These are phyloP conservation scores for Oryza nivara DNA, from an alignment of 176 grass and related monocot species.

Conservation along the genomic window DNA sequence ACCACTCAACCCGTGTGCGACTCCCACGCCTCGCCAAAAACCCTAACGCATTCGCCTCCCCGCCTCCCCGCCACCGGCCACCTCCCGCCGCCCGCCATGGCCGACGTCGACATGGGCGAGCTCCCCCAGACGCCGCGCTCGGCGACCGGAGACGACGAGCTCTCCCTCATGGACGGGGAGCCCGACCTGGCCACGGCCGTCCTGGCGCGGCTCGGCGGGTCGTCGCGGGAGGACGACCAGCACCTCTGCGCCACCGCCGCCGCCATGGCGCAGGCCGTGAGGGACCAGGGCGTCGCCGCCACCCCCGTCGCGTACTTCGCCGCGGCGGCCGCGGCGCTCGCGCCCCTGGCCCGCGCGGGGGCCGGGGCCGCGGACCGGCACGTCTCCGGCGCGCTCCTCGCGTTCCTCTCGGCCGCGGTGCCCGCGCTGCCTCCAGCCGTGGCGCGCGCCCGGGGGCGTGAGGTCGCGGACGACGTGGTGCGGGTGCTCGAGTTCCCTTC, in stretches of 20 bases:
- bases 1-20: not conserved
- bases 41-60: conserved; percentile 40
- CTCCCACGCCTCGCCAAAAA: conserved; percentile 20
- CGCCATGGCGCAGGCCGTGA: conserved; percentile 74
- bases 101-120: conserved; percentile 54
- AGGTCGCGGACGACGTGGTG: conserved; percentile 60
- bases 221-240: conserved; percentile 65
- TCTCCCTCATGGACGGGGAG: conserved; percentile 42
- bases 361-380: conserved; percentile 48
- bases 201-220: conserved; percentile 57
- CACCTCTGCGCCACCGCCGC: conserved; percentile 81
- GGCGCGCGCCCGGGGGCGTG: conserved; percentile 43
- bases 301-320: conserved; percentile 77
- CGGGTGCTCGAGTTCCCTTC: conserved; percentile 72
- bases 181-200: conserved; percentile 62
- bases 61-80: not conserved
- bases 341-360: conserved; percentile 54
- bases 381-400: conserved; percentile 59
- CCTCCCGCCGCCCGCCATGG: conserved; percentile 33
- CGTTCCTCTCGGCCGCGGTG: conserved; percentile 62
- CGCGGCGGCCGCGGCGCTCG: conserved; percentile 55
- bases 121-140: conserved; percentile 43
- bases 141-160: conserved; percentile 42
- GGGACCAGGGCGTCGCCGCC: conserved; percentile 51
- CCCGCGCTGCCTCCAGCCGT: conserved; percentile 55